These are phyloP conservation scores for Pichia pseudocactophila DNA, from an alignment of 805 yeast genomes.

Conservation along the genomic window DNA sequence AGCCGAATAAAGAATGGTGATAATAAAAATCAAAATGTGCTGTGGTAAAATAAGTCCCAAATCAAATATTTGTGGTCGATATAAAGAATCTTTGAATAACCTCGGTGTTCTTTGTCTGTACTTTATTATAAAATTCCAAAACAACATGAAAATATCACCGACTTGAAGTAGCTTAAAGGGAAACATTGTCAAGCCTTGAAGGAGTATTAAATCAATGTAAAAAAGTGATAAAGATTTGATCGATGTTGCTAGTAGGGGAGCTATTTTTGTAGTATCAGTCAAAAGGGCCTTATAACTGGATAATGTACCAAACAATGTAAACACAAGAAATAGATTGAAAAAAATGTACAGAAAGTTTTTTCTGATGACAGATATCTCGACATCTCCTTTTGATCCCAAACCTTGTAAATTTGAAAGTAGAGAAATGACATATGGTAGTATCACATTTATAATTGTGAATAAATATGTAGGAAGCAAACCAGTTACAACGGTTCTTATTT, in stretches of 20 bases:
- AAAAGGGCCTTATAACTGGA: constrained; percentile 51
- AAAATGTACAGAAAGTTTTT: constrained; percentile 54
- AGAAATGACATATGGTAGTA: constrained; percentile 47
- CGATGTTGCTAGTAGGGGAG: constrained; percentile 45
- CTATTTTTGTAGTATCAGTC: constrained; percentile 51
- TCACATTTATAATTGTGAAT: constrained; percentile 44
- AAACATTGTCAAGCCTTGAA: constrained; percentile 63
- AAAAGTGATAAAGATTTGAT: constrained; percentile 44
- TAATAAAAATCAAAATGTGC: constrained; percentile 49
- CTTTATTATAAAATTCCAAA: constrained; percentile 32
- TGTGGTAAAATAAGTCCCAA: constrained; percentile 56
- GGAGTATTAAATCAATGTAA: constrained; percentile 51
- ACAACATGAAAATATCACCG: constrained; percentile 42
- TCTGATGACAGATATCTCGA: constrained; percentile 46
- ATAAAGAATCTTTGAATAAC: constrained; percentile 41
- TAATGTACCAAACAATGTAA: constrained; percentile 52
- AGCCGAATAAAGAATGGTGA: constrained; percentile 50
- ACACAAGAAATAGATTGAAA: constrained; percentile 52
- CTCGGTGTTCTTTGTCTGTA: constrained; percentile 38
- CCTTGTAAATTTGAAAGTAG: constrained; percentile 45
- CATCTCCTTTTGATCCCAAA: constrained; percentile 46
- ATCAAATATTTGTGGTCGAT: constrained; percentile 50
- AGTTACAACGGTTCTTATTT: constrained; percentile 47
- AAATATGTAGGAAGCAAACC: constrained; percentile 56
- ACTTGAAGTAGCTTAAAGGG: constrained; percentile 48